phyloP scores from a whole-genome alignment of 129 eudicot species.

The Apium graveolens region DNA sequence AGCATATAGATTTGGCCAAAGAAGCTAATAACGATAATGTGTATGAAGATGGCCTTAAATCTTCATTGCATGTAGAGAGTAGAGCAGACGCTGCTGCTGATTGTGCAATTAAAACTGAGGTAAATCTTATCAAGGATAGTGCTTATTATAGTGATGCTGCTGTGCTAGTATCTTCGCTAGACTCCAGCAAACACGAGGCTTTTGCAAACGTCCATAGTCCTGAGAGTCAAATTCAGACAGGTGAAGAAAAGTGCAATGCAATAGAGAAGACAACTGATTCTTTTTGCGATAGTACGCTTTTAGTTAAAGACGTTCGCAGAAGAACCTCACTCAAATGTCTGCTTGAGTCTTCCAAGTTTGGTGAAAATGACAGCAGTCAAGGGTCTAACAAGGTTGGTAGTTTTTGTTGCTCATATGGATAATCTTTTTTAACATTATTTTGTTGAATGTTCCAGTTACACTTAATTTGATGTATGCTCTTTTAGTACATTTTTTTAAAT shows the following conservation, averaged over 20 bases:
- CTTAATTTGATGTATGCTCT: neutral
- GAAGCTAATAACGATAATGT: conserved; percentile 18
- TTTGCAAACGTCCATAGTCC: conserved; percentile 12
- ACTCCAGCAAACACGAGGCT: conserved; percentile 21
- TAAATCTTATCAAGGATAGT: conserved; percentile 16
- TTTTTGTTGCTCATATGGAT: neutral
- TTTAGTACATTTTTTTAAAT: neutral
- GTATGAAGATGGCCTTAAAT: conserved; percentile 21
- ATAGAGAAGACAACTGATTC: conserved; percentile 7
- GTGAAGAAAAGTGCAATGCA: conserved; percentile 16
- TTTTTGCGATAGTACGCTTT: conserved; percentile 17
- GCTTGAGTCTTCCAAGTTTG: conserved; percentile 22
- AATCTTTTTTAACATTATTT: neutral
- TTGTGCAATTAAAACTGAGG: conserved; percentile 22
- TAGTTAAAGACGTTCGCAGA: conserved; percentile 23
- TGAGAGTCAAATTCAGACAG: conserved; percentile 16
- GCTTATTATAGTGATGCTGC: conserved; percentile 12
- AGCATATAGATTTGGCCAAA: conserved; percentile 17
- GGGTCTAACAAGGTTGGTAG: conserved; percentile 42
- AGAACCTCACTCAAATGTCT: conserved; percentile 44
- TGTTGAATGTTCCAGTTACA: neutral
- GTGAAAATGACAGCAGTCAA: conserved; percentile 17
- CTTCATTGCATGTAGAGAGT: conserved; percentile 24
- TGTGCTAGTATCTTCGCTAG: conserved; percentile 12
- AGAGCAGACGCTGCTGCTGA: conserved; percentile 12